phyloP scores from a whole-genome alignment of 495 filamentous ascomycete genomes.

The Penicillium dipodomyicola region DNA sequence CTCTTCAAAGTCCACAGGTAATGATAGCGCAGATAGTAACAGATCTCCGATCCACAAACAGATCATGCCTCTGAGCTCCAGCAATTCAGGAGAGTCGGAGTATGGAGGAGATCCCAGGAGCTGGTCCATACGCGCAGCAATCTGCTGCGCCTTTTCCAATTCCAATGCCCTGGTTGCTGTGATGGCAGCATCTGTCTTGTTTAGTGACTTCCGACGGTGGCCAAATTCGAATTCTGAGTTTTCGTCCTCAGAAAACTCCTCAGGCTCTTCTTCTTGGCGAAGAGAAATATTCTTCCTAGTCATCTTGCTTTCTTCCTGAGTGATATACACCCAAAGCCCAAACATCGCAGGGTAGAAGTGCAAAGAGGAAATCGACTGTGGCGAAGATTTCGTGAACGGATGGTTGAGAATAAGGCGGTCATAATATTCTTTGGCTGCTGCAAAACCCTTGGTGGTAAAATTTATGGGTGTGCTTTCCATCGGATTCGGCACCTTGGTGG shows the following conservation, averaged over 20 bases:
- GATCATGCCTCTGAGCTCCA: constrained; percentile 64
- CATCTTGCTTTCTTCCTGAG: constrained; percentile 49
- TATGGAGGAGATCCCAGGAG: constrained; percentile 63
- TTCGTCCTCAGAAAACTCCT: constrained; percentile 33
- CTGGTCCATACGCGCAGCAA: constrained; percentile 63
- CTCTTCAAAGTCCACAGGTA: constrained; percentile 11
- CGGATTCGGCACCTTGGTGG: neutral
- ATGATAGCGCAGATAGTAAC: constrained; percentile 32
- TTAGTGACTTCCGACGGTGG: constrained; percentile 7
- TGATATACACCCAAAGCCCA: constrained; percentile 61
- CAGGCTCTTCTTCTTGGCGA: constrained; percentile 21
- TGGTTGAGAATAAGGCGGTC: constrained; percentile 66
- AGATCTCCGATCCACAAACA: constrained; percentile 68
- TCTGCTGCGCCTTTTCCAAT: constrained; percentile 49
- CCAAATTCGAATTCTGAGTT: constrained; percentile 24
- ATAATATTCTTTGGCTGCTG: constrained; percentile 60
- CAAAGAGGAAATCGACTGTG: constrained; percentile 46
- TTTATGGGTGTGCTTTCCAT: constrained; percentile 11
- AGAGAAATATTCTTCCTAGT: constrained; percentile 28
- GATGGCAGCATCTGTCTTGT: constrained; percentile 22
- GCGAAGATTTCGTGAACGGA: constrained; percentile 51
- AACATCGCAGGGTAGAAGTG: constrained; percentile 70
- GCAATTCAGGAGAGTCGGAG: constrained; percentile 54
- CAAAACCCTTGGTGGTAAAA: constrained; percentile 53
- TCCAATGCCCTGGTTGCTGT: constrained; percentile 32